Conservation (phyloP, 139 green algal genomes). For the Dunaliella sp. region DNA sequence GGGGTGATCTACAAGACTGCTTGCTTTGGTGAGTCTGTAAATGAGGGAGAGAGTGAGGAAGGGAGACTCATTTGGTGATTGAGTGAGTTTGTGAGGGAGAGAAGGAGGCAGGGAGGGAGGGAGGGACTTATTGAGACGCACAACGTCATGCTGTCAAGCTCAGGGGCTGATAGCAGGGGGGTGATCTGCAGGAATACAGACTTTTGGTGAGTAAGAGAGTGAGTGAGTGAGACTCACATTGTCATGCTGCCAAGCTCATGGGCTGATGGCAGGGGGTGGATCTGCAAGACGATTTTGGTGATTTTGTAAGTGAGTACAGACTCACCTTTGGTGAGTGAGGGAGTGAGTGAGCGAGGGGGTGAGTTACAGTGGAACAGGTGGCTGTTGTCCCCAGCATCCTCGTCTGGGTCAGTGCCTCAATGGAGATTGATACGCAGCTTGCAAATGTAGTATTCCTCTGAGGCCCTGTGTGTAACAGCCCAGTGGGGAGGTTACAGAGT, state of each 20-base stretch:
- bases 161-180: conserved; percentile 27
- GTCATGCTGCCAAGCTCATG: not conserved
- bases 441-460: too few species aligned
- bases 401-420: too few species aligned
- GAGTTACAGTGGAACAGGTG: too few species aligned
- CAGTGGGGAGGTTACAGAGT: too few species aligned
- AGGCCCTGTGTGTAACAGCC: too few species aligned
- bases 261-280: not conserved
- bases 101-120: not conserved
- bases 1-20: not conserved
- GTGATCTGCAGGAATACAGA: conserved; percentile 40
- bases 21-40: not conserved
- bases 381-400: too few species aligned
- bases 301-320: not conserved
- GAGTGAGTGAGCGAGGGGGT: too few species aligned
- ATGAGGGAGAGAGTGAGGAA: not conserved
- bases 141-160: conserved; percentile 53
- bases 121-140: conserved; percentile 24
- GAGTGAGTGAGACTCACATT: not conserved
- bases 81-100: not conserved
- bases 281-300: not conserved
- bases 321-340: not conserved
- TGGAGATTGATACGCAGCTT: too few species aligned
- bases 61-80: not conserved
- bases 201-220: conserved; percentile 21